Percentiles rank a stretch among this genome's conserved stretches.
phyloP scores from a whole-genome alignment of 2,329 filamentous ascomycete species.

The Colletotrichum brevisporum region DNA sequence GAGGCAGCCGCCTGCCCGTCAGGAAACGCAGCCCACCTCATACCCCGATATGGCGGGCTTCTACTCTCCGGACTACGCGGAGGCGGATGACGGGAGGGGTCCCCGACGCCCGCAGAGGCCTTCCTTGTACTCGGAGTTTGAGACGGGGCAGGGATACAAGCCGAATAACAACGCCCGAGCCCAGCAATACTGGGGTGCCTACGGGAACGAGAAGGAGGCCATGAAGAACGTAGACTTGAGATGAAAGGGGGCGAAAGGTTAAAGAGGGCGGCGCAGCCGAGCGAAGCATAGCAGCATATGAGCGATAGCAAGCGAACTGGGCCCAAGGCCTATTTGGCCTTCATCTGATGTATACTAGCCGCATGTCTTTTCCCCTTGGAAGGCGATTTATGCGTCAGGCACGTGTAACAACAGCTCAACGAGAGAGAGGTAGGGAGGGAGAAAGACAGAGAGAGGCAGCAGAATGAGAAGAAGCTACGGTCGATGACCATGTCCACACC shows the following conservation, averaged over 20 bases:
- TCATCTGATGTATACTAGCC: conserved; percentile 22
- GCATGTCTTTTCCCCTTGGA: neutral
- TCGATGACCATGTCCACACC: neutral
- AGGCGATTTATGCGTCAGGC: neutral
- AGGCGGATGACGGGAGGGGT: neutral
- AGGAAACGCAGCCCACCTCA: neutral
- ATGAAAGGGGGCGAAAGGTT: neutral
- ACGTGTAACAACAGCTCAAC: neutral
- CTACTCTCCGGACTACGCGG: conserved; percentile 13
- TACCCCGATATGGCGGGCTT: conserved; percentile 24
- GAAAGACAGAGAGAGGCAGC: neutral
- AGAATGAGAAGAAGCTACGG: neutral
- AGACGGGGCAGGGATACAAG: neutral
- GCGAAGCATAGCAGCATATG: conserved; percentile 8
- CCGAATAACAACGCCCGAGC: neutral
- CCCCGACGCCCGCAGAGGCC: neutral
- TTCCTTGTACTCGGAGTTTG: conserved; percentile 15
- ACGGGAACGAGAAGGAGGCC: conserved; percentile 15
- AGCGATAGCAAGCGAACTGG: conserved; percentile 23
- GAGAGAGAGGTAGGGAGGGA: neutral
- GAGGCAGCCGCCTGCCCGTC: conserved; percentile 3
- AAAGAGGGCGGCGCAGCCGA: neutral
- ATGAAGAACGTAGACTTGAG: conserved; percentile 18
- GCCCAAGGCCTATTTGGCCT: neutral
- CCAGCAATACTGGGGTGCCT: conserved; percentile 20